A percentile compares a stretch with the other conserved stretches of the same genome.
Conservation (phyloP, 1,284 basidiomycete genomes). For the Irpex sp. region DNA sequence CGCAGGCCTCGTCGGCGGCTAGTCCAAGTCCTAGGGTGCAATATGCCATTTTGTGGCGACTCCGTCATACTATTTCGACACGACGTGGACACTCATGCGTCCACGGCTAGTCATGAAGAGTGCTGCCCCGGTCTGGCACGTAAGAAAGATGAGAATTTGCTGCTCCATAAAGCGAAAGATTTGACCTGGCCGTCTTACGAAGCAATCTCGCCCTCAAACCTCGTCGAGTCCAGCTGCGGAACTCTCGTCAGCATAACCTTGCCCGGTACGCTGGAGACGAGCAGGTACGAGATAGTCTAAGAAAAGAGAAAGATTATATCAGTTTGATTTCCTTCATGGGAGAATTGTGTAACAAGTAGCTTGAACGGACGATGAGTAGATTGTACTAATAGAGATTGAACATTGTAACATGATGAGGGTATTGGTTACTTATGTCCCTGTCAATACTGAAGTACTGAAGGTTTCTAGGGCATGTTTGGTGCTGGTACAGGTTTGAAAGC, state of each 20-base stretch:
- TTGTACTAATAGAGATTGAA: not conserved
- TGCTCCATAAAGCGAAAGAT: not conserved
- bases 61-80: not conserved
- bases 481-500: too few species aligned
- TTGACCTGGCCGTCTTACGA: not conserved
- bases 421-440: too few species aligned
- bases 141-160: not conserved
- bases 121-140: not conserved
- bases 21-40: not conserved
- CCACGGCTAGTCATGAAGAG: not conserved
- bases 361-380: not conserved
- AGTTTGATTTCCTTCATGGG: not conserved
- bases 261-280: not conserved
- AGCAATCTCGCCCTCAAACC: not conserved
- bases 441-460: too few species aligned
- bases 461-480: too few species aligned
- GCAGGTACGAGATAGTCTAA: not conserved
- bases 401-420: too few species aligned
- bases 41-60: not conserved
- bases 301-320: not conserved
- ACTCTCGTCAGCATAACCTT: not conserved
- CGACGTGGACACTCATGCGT: not conserved
- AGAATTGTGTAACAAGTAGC: not conserved
- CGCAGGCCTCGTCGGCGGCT: not conserved
- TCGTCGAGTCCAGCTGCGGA: not conserved